Percentiles rank a stretch among this genome's conserved stretches.
Conservation (phyloP, 352 stramenopile genomes). For the Phytophthora boehmeriae region DNA sequence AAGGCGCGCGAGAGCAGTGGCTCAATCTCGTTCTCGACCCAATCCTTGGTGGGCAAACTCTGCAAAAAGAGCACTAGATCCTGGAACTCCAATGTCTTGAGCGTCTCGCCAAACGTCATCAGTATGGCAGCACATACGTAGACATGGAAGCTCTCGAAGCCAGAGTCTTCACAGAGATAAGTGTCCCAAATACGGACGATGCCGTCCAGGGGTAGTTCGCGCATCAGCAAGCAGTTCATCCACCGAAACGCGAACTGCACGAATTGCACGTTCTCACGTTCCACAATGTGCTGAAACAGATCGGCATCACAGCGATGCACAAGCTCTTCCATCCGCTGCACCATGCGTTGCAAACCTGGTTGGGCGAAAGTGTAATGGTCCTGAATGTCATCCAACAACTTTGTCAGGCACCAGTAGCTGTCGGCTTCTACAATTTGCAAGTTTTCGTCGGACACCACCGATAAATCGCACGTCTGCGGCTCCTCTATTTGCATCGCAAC, state of each 20-base stretch:
- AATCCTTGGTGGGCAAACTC: conserved; percentile 97
- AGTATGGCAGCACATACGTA: conserved; percentile 99
- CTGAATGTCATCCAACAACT: conserved; percentile 98
- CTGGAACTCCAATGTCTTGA: conserved; percentile 98
- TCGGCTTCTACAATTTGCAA: conserved; percentile 95
- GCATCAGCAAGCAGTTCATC: conserved; percentile 99
- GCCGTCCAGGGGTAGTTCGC: conserved; percentile 95
- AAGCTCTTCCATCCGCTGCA: conserved; percentile 97
- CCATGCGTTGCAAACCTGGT: conserved; percentile 98
- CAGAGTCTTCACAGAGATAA: conserved; percentile 97
- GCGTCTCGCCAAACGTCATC: conserved; percentile 95
- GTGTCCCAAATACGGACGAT: conserved; percentile 99
- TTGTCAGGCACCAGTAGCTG: conserved; percentile 99
- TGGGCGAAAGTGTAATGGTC: conserved; percentile 99
- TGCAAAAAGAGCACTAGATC: conserved; percentile 97
- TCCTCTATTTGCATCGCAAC: conserved; percentile 48
- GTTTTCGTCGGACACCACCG: conserved; percentile 60
- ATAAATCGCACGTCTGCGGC: conserved; percentile 77
- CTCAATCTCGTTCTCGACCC: conserved; percentile 97
- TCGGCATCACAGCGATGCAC: conserved; percentile 96
- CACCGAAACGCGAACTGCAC: conserved; percentile 99
- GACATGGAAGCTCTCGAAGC: conserved; percentile 99
- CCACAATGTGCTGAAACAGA: conserved; percentile 95
- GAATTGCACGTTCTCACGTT: conserved; percentile 95
- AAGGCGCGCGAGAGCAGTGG: conserved; percentile 98